Evolutionary conservation across 352 stramenopile species (phyloP), one percentile per base, ranked within the genome.

Genomic region (Albugo laibachii): DNA sequence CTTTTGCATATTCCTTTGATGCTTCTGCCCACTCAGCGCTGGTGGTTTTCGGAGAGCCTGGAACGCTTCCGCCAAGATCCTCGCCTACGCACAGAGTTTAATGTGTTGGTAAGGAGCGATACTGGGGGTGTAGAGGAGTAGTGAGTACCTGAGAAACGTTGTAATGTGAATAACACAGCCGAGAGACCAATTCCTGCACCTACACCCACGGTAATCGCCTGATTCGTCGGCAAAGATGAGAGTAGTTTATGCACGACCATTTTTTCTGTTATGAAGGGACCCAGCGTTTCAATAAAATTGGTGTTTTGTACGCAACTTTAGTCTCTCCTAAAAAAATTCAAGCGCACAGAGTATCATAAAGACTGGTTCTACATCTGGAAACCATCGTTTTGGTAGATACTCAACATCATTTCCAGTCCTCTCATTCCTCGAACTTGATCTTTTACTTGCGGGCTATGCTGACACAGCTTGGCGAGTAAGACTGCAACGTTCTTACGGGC

Each of bases 361-460:
- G 11, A 46, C 36, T 55, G 45, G 36, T 45, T 12, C 36, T 55
- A 47, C 16, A 50, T 31, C 15, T 35, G n/a, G n/a, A 31, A 31
- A 31, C 24, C 24, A 31, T 31, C 24, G 24, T 8, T 31, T 31
- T 71, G 64, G 37, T 70, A 80, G 27, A 84, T 61, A 5, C 50
- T 62, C 16, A 84, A 44, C 70, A 88, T 81, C 62, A 88, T 85
- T 52, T 85, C 75, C 34, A 88, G 82, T 0, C 75, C 75, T 15
- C 75, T 66, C 11, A 88, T 47, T 13, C 65, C 57, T 0, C 72
- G 70, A 8, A 88, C 59, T 6, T 16, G n/a, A 16, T 63, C 48
- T 49, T 88, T 85, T 35, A 81, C 58, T 1, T 49, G 27, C 0
- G 51, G 18, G 12, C 79, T 68, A 0, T 47, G 12, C 41, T 80